Percentiles rank a stretch among this genome's conserved stretches.
Evolutionary conservation across 2,329 filamentous ascomycete species (phyloP).

Genomic region (Cladosporium sp.): DNA sequence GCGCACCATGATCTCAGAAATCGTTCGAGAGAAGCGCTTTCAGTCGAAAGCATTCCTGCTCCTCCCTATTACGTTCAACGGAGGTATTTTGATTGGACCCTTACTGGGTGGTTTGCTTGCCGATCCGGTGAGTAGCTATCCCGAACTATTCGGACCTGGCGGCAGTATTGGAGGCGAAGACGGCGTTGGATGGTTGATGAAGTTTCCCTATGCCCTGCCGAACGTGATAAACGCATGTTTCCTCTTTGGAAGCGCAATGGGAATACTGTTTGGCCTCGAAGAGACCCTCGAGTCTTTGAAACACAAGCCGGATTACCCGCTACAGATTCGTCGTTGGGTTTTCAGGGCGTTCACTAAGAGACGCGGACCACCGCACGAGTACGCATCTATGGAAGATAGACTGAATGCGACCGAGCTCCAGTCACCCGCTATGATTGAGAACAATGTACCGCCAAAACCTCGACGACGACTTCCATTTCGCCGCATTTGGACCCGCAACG

Average conservation of each 20-base stretch:
- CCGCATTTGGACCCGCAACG: constrained; percentile 45
- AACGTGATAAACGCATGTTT: constrained; percentile 63
- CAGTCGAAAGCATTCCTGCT: constrained; percentile 55
- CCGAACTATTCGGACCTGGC: constrained; percentile 58
- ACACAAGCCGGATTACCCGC: constrained; percentile 38
- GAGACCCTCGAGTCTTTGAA: constrained; percentile 48
- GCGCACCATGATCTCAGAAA: constrained; percentile 70
- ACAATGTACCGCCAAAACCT: background rate
- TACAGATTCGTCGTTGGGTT: constrained; percentile 38
- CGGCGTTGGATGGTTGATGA: constrained; percentile 59
- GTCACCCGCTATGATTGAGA: background rate
- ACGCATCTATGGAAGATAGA: constrained; percentile 29
- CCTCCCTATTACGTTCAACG: constrained; percentile 65
- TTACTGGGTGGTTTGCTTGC: constrained; percentile 64
- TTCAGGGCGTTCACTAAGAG: constrained; percentile 29
- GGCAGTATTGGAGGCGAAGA: constrained; percentile 53
- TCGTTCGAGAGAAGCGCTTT: constrained; percentile 63
- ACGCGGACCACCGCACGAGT: constrained; percentile 24
- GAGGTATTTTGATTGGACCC: constrained; percentile 45
- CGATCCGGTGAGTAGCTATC: constrained; percentile 60
- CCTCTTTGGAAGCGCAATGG: constrained; percentile 51
- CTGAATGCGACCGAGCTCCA: constrained; percentile 21
- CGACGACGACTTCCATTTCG: constrained; percentile 41
- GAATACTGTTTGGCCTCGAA: constrained; percentile 62
- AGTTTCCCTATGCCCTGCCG: constrained; percentile 66